These are phyloP conservation scores for Nannizzia gypsea DNA, from an alignment of 2,329 filamentous ascomycete genomes.

Conservation along the genomic window DNA sequence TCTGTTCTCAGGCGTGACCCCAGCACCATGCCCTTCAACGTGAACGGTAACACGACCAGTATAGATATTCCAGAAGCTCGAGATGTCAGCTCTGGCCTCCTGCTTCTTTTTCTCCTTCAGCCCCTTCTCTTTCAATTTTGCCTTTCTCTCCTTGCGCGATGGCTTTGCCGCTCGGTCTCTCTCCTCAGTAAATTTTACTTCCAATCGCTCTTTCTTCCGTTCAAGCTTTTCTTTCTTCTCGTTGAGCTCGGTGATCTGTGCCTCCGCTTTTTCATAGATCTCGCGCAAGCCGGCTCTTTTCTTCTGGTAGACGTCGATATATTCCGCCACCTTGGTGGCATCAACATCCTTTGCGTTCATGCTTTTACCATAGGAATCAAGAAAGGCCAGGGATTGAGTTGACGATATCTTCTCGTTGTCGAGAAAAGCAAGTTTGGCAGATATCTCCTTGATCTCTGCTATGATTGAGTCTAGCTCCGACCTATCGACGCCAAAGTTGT, in stretches of 20 bases:
- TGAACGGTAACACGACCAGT: slow-evolving; percentile 28
- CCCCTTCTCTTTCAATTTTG: slow-evolving; percentile 18
- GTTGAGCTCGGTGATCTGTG: slow-evolving; percentile 18
- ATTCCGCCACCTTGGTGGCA: slow-evolving; percentile 23
- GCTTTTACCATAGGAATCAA: slow-evolving; percentile 27
- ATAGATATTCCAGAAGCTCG: slow-evolving; percentile 27
- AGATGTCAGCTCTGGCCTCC: slow-evolving; percentile 22
- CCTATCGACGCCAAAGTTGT: slow-evolving; percentile 12
- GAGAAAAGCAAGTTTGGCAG: slow-evolving; percentile 23
- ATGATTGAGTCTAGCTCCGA: slow-evolving; percentile 17
- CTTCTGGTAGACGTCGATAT: slow-evolving; percentile 25
- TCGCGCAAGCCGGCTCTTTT: slow-evolving; percentile 21
- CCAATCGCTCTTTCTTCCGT: slow-evolving; percentile 17
- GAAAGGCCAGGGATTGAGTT: slow-evolving; percentile 18
- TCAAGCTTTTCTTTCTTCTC: slow-evolving; percentile 20
- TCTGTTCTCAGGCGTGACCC: slow-evolving; percentile 17
- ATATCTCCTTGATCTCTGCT: slow-evolving; percentile 23
- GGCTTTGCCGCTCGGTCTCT: slow-evolving; percentile 18
- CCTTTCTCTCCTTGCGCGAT: slow-evolving; percentile 19
- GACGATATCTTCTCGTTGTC: slow-evolving; percentile 19
- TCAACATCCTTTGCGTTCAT: slow-evolving; percentile 22
- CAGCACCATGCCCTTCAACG: slow-evolving; percentile 24
- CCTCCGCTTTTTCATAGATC: slow-evolving; percentile 17
- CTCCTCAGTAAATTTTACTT: slow-evolving; percentile 12
- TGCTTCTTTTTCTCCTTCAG: slow-evolving; percentile 24